Evolutionary conservation across 768 basidiomycete genomes (phyloP), one percentile per base, ranked within the genome.

Genomic region (Pleurotus sapidus): DNA sequence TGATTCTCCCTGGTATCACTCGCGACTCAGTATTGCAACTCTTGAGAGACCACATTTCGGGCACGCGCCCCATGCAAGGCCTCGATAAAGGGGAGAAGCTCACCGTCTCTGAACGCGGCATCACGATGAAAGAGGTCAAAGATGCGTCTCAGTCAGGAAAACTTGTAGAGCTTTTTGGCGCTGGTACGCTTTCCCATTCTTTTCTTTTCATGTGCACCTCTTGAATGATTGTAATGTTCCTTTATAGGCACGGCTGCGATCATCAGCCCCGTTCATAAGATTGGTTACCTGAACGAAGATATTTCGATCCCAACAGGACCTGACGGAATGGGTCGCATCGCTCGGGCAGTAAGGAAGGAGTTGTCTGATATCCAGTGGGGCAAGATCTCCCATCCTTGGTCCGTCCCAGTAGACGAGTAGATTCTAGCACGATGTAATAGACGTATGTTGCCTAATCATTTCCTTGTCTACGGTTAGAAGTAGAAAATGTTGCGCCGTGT

Each of bases 1-100:
- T 92, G 72, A 93, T 98, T 65, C 83, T 98, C 1, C 94, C 95
- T 2, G 93, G 95, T 46, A 85, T 98, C 23, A 97, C 95, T 5
- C 86, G 95, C 60, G 89, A 90, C 64, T 94, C 92, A 24, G 86
- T 91, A 43, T 81, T 97, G 39, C 65, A 77, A 0, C 86, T 98
- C 45, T 82, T 84, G 3, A 74, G 82, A 14, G 86, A 84, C 7
- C 91, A 92, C 61, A 73, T 76, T 0, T 75, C 84, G 7, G 67
- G 78, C 42, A 72, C 72, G 57, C 67, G 69, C 15, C 67, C 62
- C 1, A 68, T 91, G 15, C 57, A 75, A 3, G 78, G 79, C 14
- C 74, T 92, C 39, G 74, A 89, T 1, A 71, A 78, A 3, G 77
- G 80, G 27, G 71, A 92, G 45, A 72, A 72, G 50, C 30, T 34